Evolutionary conservation across 2,329 filamentous ascomycete species (phyloP), one percentile per base, ranked within the genome.

Genomic region (Diaporthe sp.): DNA sequence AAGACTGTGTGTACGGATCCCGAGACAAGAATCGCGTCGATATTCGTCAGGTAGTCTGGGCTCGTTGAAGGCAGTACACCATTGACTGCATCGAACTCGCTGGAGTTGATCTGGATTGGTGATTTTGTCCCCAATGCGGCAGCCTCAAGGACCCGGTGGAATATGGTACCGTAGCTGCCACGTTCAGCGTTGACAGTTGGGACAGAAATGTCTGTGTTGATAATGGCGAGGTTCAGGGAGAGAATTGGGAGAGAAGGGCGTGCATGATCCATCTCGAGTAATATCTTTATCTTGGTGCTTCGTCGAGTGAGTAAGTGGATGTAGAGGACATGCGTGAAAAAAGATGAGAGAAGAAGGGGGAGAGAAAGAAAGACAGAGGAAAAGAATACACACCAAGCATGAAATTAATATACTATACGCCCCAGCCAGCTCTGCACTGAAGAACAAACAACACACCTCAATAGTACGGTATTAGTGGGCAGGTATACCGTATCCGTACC

Each of bases 1-100:
- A 37, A 58, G 55, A 58, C 55, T 58, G 55, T 58, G 55, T 58
- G 55, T 37, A 58, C 55, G 19, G 55, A 58, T 58, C 55, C 55
- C 55, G 55, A 58, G 31, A 58, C 31, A 58, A 58, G 31, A 39
- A 58, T 58, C n/a, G 55, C 55, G 55, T 58, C 5, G 4, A 58
- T 58, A 37, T 37, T 37, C 31, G 9, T n/a, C 55, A 58, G 55
- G 31, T 58, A n/a, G 19, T 28, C 31, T 58, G 55, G 4, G 19
- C 12, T 10, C 55, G 31, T 39, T 37, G 55, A 19, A 37, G 55
- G 55, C 17, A 58, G 55, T n/a, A 37, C 4, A 58, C 55, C 55
- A 58, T 58, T 39, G 19, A 58, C 55, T 58, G 55, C 55, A 58
- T 58, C 55, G 9, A 58, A 58, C 31, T 58, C 55, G 17, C 10